phyloP scores from a whole-genome alignment of 768 basidiomycete genomes.

The Boletus rubroflammeus region DNA sequence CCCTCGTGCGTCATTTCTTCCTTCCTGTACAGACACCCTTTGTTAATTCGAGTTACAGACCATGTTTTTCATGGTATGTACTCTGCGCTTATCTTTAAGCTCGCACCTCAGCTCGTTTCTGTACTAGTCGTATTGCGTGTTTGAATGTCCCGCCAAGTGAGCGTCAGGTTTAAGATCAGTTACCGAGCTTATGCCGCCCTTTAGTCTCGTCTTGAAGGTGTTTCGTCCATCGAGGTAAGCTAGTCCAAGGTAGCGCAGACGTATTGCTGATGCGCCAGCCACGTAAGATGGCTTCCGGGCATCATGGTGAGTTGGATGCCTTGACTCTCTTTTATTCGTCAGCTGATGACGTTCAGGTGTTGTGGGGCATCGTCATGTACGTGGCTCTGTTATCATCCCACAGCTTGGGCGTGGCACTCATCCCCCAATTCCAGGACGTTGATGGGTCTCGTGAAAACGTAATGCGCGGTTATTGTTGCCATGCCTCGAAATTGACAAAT shows the following conservation, averaged over 20 bases:
- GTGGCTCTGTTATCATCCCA: conserved; percentile 6
- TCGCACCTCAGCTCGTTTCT: background rate
- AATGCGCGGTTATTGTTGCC: background rate
- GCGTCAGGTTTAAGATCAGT: background rate
- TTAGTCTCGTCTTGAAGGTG: conserved; percentile 47
- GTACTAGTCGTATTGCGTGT: conserved; percentile 33
- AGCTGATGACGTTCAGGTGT: conserved; percentile 37
- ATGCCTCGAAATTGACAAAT: background rate
- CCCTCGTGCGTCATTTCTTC: conserved; percentile 42
- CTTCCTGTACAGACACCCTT: background rate
- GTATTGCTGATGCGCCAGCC: background rate
- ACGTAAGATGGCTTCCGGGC: conserved; percentile 55
- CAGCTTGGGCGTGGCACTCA: background rate
- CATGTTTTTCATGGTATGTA: conserved; percentile 64
- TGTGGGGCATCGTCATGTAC: conserved; percentile 66
- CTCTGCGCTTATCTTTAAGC: background rate
- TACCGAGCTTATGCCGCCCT: background rate
- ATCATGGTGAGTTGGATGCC: conserved; percentile 46
- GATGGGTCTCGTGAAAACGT: conserved; percentile 71
- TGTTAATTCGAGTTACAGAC: conserved; percentile 47
- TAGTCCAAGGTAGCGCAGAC: background rate
- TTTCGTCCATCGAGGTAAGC: conserved; percentile 59
- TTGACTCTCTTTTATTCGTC: background rate
- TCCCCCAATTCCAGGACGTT: conserved; percentile 41
- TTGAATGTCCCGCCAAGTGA: conserved; percentile 71